phyloP scores from a whole-genome alignment of 1,139 yeast species.

The Taphrina communis region DNA sequence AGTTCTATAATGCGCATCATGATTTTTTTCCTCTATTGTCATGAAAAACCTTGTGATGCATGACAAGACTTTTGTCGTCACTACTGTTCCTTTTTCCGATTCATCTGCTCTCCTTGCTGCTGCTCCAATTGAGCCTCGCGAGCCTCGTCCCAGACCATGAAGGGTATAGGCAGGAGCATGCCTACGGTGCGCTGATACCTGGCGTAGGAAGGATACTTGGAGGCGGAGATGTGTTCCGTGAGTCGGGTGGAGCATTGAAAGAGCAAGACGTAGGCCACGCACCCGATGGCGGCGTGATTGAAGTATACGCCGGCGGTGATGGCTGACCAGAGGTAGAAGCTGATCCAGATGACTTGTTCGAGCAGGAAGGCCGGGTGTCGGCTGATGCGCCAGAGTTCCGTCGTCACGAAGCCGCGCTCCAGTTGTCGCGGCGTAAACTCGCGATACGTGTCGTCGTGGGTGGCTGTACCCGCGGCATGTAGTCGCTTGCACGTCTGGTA shows the following conservation, averaged over 20 bases:
- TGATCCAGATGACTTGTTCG: slow-evolving; percentile 46
- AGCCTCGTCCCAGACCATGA: slow-evolving; percentile 43
- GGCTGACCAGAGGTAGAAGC: slow-evolving; percentile 45
- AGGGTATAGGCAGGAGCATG: slow-evolving; percentile 44
- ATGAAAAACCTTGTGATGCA: no score
- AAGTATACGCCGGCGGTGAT: slow-evolving; percentile 39
- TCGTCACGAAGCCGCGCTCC: slow-evolving; percentile 46
- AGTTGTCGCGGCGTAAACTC: slow-evolving; percentile 43
- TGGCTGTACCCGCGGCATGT: slow-evolving; percentile 19
- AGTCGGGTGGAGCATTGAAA: slow-evolving; percentile 46
- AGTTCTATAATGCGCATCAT: no score
- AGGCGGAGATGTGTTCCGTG: slow-evolving; percentile 45
- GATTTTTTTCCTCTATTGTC: no score
- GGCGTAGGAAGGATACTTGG: slow-evolving; percentile 45
- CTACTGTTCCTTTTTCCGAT: neutral
- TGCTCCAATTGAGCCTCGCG: neutral
- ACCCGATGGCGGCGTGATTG: slow-evolving; percentile 46
- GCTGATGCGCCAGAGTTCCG: slow-evolving; percentile 45
- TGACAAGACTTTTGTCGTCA: no score
- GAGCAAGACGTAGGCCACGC: slow-evolving; percentile 42
- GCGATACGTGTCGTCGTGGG: slow-evolving; percentile 27
- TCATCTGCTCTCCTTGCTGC: neutral
- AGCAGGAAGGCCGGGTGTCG: slow-evolving; percentile 47
- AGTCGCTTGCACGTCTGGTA: slow-evolving; percentile 43
- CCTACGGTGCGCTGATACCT: slow-evolving; percentile 45